phyloP scores from a whole-genome alignment of 2,329 filamentous ascomycete genomes.

The Fusarium siculi region DNA sequence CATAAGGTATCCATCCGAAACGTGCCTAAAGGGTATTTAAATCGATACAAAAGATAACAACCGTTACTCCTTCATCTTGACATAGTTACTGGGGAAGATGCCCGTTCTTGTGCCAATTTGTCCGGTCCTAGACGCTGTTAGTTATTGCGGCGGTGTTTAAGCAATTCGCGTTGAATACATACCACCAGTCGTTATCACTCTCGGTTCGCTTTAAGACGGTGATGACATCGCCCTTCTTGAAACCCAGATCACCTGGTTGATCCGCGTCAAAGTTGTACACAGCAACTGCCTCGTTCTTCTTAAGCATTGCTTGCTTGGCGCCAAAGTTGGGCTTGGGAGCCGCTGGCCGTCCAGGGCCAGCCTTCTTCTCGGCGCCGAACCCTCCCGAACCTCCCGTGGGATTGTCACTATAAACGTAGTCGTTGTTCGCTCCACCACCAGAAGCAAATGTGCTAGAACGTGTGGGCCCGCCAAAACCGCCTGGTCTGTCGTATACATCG shows the following conservation, averaged over 20 bases:
- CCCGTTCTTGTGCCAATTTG: slow-evolving; percentile 85
- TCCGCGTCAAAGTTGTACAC: slow-evolving; percentile 95
- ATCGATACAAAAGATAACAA: slow-evolving; percentile 28
- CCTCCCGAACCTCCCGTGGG: slow-evolving; percentile 38
- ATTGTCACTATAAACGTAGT: slow-evolving; percentile 66
- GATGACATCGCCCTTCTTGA: slow-evolving; percentile 97
- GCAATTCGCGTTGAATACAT: slow-evolving; percentile 50
- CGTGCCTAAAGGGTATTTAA: slow-evolving; percentile 38
- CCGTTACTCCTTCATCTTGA: slow-evolving; percentile 69
- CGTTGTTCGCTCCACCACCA: slow-evolving; percentile 55
- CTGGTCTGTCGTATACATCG: slow-evolving; percentile 74
- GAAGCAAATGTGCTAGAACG: slow-evolving; percentile 64
- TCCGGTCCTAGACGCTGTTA: slow-evolving; percentile 73
- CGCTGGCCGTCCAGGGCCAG: slow-evolving; percentile 79
- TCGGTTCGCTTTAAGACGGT: slow-evolving; percentile 95
- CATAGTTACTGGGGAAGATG: slow-evolving; percentile 90
- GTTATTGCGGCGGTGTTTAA: background rate
- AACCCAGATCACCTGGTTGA: slow-evolving; percentile 89
- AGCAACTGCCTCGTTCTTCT: slow-evolving; percentile 86
- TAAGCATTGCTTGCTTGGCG: slow-evolving; percentile 64
- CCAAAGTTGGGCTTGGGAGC: slow-evolving; percentile 90
- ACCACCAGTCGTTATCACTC: slow-evolving; percentile 95
- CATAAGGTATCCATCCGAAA: slow-evolving; percentile 22
- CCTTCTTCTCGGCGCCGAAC: slow-evolving; percentile 50
- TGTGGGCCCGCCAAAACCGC: slow-evolving; percentile 51